A percentile compares a stretch with the other conserved stretches of the same genome.
Conservation (phyloP, 2,329 filamentous ascomycete species). For the Alternaria sp. region DNA sequence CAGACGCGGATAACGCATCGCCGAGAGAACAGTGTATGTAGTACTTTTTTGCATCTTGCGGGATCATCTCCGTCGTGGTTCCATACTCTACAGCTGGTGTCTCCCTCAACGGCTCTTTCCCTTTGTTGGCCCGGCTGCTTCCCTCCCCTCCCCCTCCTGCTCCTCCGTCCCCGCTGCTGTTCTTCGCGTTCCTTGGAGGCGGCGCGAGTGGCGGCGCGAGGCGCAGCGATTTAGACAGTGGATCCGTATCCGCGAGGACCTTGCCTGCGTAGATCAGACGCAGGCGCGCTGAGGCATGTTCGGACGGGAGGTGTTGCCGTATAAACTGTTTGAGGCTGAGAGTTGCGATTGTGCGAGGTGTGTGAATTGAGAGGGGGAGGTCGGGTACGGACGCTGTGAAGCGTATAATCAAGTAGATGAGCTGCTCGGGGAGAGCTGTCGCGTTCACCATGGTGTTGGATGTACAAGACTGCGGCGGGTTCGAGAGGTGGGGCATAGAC, state of each 20-base stretch:
- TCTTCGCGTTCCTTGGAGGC: constrained; percentile 47
- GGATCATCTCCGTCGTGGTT: constrained; percentile 27
- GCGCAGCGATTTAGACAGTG: constrained; percentile 74
- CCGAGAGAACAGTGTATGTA: constrained; percentile 98
- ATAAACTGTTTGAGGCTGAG: constrained; percentile 84
- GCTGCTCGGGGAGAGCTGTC: constrained; percentile 46
- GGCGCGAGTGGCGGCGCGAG: constrained; percentile 64
- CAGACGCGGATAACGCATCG: constrained; percentile 70
- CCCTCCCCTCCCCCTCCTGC: too few species aligned
- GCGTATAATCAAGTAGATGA: constrained; percentile 82
- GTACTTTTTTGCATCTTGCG: constrained; percentile 62
- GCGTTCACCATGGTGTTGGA: constrained; percentile 38
- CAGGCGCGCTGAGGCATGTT: constrained; percentile 73
- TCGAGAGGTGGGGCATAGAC: background rate
- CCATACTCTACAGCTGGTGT: constrained; percentile 41
- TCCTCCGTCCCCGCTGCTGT: constrained; percentile 20
- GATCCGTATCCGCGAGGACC: constrained; percentile 77
- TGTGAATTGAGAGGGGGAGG: constrained; percentile 77
- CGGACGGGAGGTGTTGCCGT: constrained; percentile 71
- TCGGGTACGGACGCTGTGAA: constrained; percentile 89
- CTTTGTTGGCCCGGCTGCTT: constrained; percentile 74
- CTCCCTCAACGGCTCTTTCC: constrained; percentile 70
- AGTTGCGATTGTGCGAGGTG: constrained; percentile 74
- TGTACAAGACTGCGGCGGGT: constrained; percentile 11
- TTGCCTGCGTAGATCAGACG: constrained; percentile 91